A percentile compares a stretch with the other conserved stretches of the same genome.
Conservation (phyloP, 2,329 filamentous ascomycete genomes). For the Scopulariopsis brevicaulis region DNA sequence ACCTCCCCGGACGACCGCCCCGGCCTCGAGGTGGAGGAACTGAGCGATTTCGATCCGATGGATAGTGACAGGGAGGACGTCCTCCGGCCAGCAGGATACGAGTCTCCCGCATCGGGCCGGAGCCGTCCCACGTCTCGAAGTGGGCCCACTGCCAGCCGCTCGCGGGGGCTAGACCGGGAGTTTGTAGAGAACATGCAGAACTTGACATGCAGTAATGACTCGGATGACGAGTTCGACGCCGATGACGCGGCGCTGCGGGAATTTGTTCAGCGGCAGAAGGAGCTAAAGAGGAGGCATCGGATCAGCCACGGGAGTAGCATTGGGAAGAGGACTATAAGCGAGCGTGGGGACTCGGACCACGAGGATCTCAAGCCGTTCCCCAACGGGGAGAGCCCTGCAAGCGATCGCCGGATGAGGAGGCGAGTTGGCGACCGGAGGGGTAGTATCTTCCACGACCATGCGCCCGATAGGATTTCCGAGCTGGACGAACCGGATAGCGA, state of each 20-base stretch:
- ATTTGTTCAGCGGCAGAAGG: conserved; percentile 19
- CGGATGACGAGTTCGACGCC: conserved; percentile 34
- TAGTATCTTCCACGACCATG: conserved; percentile 35
- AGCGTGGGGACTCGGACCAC: conserved; percentile 36
- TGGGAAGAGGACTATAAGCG: conserved; percentile 41
- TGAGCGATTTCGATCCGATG: conserved; percentile 30
- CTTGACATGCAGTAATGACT: conserved; percentile 28
- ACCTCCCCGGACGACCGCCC: conserved; percentile 6
- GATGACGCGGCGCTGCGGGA: conserved; percentile 42
- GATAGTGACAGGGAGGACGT: conserved; percentile 32
- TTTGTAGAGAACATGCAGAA: conserved; percentile 32
- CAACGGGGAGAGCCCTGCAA: conserved; percentile 11
- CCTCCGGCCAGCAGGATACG: conserved; percentile 32
- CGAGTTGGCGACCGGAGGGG: conserved; percentile 32
- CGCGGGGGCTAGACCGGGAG: conserved; percentile 20
- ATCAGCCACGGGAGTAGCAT: conserved; percentile 42
- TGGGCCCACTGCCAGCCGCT: conserved; percentile 9
- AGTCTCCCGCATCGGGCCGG: conserved; percentile 27
- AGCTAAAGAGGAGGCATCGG: conserved; percentile 29
- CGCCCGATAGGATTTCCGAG: conserved; percentile 38
- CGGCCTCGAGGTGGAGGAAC: conserved; percentile 29
- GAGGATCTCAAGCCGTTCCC: conserved; percentile 15
- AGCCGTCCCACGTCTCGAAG: conserved; percentile 25
- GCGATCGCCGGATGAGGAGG: conserved; percentile 34
- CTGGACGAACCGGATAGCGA: conserved; percentile 39